Percentiles rank a stretch among this genome's conserved stretches.
Evolutionary conservation across 768 basidiomycete genomes (phyloP).

Genomic region (Tulasnella sp.): DNA sequence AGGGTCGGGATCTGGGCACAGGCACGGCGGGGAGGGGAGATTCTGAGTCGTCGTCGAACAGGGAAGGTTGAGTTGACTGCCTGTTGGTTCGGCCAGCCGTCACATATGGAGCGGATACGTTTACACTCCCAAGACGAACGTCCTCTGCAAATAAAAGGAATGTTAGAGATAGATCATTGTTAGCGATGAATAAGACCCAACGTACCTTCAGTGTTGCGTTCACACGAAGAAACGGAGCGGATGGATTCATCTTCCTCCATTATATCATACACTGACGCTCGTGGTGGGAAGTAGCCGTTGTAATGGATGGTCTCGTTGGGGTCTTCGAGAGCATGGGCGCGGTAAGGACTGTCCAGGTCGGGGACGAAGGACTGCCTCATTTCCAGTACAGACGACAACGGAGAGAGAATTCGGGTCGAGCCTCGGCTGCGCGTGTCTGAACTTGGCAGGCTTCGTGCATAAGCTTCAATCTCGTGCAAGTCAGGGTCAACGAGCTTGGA

Average conservation of each 20-base stretch:
- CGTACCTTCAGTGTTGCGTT: conserved; percentile 20
- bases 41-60: background rate
- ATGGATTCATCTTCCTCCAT: conserved; percentile 18
- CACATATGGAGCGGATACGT: conserved; percentile 1
- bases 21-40: background rate
- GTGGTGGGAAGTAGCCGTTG: conserved; percentile 7
- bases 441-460: background rate
- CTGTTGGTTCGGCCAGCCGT: background rate
- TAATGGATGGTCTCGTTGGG: background rate
- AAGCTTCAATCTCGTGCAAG: background rate
- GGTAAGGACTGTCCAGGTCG: conserved; percentile 6
- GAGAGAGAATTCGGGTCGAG: conserved; percentile 5
- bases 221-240: conserved; percentile 14
- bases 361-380: background rate
- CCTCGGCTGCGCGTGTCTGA: background rate
- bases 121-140: conserved; percentile 7
- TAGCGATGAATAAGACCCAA: background rate
- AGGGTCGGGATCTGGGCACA: background rate
- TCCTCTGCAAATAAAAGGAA: background rate
- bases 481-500: background rate
- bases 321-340: background rate
- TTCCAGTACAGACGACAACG: conserved; percentile 21
- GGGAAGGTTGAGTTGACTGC: conserved; percentile 17
- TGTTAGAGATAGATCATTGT: background rate
- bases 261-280: conserved; percentile 15